phyloP scores from a whole-genome alignment of 2,329 filamentous ascomycete species.

The Penicillium sp. region DNA sequence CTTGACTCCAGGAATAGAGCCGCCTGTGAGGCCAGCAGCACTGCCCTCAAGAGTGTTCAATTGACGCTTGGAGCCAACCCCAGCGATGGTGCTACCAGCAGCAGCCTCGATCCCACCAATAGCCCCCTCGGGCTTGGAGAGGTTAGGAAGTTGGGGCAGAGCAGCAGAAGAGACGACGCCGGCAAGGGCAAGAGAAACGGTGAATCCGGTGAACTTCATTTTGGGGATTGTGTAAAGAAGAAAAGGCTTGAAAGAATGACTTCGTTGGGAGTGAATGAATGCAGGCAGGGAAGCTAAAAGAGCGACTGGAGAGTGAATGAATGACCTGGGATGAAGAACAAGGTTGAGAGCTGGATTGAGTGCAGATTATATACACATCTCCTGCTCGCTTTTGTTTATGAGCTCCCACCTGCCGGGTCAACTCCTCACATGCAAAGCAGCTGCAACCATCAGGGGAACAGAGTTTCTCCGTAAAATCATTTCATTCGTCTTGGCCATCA shows the following conservation, averaged over 20 bases:
- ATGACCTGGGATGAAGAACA: slow-evolving; percentile 12
- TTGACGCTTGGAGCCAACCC: slow-evolving; percentile 12
- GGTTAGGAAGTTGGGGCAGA: slow-evolving; percentile 33
- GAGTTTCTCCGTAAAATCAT: slow-evolving; percentile 8
- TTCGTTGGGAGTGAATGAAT: slow-evolving; percentile 12
- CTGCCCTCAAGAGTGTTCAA: background rate
- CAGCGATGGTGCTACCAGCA: slow-evolving; percentile 1
- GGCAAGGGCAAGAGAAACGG: slow-evolving; percentile 36
- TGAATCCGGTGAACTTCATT: slow-evolving; percentile 44
- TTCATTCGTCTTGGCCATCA: slow-evolving; percentile 4
- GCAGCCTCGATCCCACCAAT: slow-evolving; percentile 11
- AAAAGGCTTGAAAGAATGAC: slow-evolving; percentile 5
- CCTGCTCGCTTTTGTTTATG: slow-evolving; percentile 12
- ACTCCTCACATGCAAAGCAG: slow-evolving; percentile 22
- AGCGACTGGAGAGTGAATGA: slow-evolving; percentile 1
- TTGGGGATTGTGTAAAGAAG: slow-evolving; percentile 18
- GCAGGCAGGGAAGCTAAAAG: background rate
- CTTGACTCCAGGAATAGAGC: background rate
- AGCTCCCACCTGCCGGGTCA: slow-evolving; percentile 14
- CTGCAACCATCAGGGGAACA: slow-evolving; percentile 13
- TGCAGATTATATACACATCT: slow-evolving; percentile 29
- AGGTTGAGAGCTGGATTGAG: background rate
- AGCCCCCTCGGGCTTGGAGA: slow-evolving; percentile 6
- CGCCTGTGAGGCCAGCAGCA: background rate
- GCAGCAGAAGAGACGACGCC: slow-evolving; percentile 35